Percentiles rank a stretch among this genome's conserved stretches.
These are phyloP conservation scores for Polyplosphaeria fusca DNA, from an alignment of 495 filamentous ascomycete species.

Conservation along the genomic window DNA sequence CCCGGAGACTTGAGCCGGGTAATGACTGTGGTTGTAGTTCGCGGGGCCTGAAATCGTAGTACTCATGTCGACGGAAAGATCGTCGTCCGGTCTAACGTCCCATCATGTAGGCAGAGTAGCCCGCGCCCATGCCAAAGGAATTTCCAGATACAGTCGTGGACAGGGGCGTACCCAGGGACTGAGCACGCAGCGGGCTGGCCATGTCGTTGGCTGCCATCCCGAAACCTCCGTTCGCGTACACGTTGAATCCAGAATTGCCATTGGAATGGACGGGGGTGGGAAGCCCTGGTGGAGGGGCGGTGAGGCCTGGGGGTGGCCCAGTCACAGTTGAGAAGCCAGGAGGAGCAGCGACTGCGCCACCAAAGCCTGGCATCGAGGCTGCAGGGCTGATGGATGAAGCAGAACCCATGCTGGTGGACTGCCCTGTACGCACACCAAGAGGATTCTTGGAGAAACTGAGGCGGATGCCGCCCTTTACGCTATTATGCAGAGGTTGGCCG, in stretches of 20 bases:
- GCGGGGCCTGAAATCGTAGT: neutral
- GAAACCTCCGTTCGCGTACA: conserved; percentile 28
- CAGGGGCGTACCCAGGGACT: conserved; percentile 22
- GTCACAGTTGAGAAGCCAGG: conserved; percentile 36
- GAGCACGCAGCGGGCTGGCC: conserved; percentile 22
- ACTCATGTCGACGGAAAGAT: neutral
- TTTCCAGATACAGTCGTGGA: conserved; percentile 24
- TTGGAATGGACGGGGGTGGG: conserved; percentile 22
- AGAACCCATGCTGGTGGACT: conserved; percentile 55
- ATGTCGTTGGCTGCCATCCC: conserved; percentile 24
- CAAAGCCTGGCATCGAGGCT: conserved; percentile 44
- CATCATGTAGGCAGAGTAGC: conserved; percentile 35
- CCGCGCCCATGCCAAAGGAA: conserved; percentile 21
- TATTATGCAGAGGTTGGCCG: conserved; percentile 83
- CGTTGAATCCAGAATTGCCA: conserved; percentile 20
- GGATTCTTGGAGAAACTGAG: conserved; percentile 98
- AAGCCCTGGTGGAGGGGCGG: conserved; percentile 30
- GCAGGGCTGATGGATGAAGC: conserved; percentile 51
- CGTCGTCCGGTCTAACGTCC: conserved; percentile 6
- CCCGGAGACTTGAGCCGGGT: no score
- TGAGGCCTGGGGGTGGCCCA: conserved; percentile 35
- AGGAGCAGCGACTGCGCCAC: conserved; percentile 19
- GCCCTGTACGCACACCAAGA: conserved; percentile 81
- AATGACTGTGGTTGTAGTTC: no score
- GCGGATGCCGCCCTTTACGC: conserved; percentile 94